These are phyloP conservation scores for Cytospora mali DNA, from an alignment of 2,329 filamentous ascomycete genomes.

Conservation along the genomic window DNA sequence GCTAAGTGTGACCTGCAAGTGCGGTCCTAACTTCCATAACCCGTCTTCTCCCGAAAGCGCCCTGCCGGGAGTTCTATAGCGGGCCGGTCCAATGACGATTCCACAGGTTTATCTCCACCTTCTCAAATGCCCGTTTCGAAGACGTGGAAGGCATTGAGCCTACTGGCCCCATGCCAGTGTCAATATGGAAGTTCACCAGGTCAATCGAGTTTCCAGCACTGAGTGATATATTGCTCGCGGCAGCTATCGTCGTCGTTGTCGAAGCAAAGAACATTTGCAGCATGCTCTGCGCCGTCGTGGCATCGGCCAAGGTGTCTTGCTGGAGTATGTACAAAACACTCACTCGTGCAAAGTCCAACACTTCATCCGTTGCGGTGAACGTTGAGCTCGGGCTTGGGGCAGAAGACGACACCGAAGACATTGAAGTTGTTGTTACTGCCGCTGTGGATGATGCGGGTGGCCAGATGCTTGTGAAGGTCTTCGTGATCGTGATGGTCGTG, in stretches of 20 bases:
- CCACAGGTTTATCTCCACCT: conserved; percentile 2
- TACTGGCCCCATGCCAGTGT: conserved; percentile 39
- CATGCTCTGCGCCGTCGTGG: conserved; percentile 55
- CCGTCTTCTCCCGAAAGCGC: neutral
- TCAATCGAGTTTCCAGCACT: conserved; percentile 50
- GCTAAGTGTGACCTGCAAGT: neutral
- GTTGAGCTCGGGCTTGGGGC: conserved; percentile 35
- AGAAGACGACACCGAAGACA: conserved; percentile 30
- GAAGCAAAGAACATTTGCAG: conserved; percentile 59
- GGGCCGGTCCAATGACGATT: neutral
- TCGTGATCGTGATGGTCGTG: conserved; percentile 35
- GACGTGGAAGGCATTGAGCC: conserved; percentile 23
- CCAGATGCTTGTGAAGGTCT: conserved; percentile 33
- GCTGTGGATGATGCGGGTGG: conserved; percentile 30
- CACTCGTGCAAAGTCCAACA: conserved; percentile 65
- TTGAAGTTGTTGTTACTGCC: conserved; percentile 33
- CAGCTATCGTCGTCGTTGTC: conserved; percentile 37
- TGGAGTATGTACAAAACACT: conserved; percentile 65
- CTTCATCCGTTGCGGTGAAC: conserved; percentile 57
- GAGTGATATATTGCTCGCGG: conserved; percentile 43
- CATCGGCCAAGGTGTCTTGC: conserved; percentile 51
- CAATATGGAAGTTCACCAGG: conserved; percentile 50
- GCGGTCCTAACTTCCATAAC: neutral
- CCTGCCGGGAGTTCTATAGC: neutral
- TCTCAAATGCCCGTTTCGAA: conserved; percentile 17